Conservation (phyloP, 768 basidiomycete genomes). For the Coprinellus micaceus region DNA sequence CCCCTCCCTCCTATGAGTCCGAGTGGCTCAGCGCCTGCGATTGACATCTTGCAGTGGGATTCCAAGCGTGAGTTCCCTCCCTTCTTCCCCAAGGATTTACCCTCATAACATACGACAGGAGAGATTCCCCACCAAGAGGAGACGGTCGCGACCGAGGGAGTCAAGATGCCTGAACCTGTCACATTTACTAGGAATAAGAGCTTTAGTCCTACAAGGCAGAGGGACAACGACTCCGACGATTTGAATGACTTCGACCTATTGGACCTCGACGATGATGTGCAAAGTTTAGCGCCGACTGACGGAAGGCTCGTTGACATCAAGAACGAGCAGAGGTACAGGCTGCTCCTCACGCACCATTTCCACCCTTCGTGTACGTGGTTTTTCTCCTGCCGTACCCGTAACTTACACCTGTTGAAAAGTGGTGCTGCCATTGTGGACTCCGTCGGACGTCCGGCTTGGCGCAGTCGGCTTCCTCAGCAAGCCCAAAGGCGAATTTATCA, state of each 20-base stretch:
- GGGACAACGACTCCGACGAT: not conserved
- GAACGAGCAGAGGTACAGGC: conserved; percentile 67
- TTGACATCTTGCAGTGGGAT: conserved; percentile 1
- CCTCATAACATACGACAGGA: not conserved
- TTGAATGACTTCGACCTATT: conserved; percentile 10
- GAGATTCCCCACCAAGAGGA: conserved; percentile 24
- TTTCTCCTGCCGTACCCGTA: conserved; percentile 4
- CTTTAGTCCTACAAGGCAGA: not conserved
- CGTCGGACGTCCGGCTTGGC: conserved; percentile 61
- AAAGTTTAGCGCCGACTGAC: conserved; percentile 36
- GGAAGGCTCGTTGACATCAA: conserved; percentile 37
- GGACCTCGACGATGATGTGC: conserved; percentile 25
- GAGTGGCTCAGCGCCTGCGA: not conserved
- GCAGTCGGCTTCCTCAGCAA: conserved; percentile 75
- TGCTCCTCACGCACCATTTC: conserved; percentile 63
- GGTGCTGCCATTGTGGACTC: conserved; percentile 69
- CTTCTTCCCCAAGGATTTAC: not conserved
- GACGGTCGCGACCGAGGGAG: conserved; percentile 24
- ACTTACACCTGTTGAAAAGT: conserved; percentile 38
- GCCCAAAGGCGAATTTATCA: conserved; percentile 64
- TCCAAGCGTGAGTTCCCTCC: not conserved
- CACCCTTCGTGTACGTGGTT: conserved; percentile 57
- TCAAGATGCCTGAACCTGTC: conserved; percentile 34
- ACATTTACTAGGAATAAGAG: conserved; percentile 23
- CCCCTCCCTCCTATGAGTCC: conserved; percentile 11